Conservation (phyloP, 2,329 filamentous ascomycete genomes). For the Xylariaceae sp. region DNA sequence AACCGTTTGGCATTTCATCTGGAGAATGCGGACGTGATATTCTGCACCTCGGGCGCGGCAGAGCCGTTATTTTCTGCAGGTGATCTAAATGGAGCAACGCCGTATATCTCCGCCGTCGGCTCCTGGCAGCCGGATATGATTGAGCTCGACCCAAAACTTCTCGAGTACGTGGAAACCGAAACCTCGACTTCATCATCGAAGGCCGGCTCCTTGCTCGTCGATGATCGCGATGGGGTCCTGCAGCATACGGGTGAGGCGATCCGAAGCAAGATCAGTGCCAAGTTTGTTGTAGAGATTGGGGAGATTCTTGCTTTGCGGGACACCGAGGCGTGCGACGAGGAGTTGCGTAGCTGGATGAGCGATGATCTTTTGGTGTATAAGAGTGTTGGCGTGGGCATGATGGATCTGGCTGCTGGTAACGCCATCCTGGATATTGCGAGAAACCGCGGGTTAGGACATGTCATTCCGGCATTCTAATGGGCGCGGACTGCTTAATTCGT, state of each 20-base stretch:
- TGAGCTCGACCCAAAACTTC: conserved; percentile 13
- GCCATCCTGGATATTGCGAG: conserved; percentile 13
- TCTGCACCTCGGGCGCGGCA: conserved; percentile 10
- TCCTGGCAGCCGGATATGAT: conserved; percentile 20
- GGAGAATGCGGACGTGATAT: conserved; percentile 8
- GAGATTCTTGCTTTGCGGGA: conserved; percentile 2
- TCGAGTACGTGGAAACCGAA: not conserved
- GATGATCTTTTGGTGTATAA: conserved; percentile 18
- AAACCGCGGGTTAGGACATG: conserved; percentile 11
- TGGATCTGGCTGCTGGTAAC: conserved; percentile 17
- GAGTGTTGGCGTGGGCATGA: conserved; percentile 16
- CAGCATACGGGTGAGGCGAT: conserved; percentile 13
- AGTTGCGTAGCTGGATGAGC: conserved; percentile 1
- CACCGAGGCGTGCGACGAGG: not conserved
- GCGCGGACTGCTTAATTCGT: too few relatives aligned
- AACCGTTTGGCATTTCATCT: not conserved
- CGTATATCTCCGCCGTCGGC: conserved; percentile 17
- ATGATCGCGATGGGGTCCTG: conserved; percentile 14
- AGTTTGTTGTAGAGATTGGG: conserved; percentile 11
- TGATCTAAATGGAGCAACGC: conserved; percentile 4
- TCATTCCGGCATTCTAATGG: conserved; percentile 9
- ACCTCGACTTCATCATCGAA: conserved; percentile 3
- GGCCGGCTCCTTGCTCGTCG: conserved; percentile 12
- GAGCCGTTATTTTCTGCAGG: conserved; percentile 14
- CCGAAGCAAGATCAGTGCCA: conserved; percentile 4